Conservation (phyloP, 2,329 filamentous ascomycete species). For the Biscogniauxia marginata region DNA sequence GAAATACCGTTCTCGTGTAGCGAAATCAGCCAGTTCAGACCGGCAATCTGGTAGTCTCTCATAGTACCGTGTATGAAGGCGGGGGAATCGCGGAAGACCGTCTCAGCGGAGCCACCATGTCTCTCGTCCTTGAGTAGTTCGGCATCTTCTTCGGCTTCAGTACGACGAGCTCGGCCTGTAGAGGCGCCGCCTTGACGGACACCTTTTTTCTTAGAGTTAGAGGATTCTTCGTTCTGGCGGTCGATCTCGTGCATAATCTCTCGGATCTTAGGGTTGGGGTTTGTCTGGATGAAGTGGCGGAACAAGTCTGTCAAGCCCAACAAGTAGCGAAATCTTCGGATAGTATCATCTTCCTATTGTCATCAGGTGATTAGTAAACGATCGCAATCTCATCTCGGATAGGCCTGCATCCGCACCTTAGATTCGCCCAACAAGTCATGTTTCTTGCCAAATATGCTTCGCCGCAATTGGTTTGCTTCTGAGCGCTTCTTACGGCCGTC, state of each 20-base stretch:
- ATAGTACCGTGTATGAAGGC: slow-evolving; percentile 84
- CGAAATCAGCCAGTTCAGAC: slow-evolving; percentile 96
- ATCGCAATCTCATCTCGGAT: slow-evolving; percentile 6
- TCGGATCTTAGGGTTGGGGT: slow-evolving; percentile 90
- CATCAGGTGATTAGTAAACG: slow-evolving; percentile 36
- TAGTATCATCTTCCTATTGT: slow-evolving; percentile 80
- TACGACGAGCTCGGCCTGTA: slow-evolving; percentile 76
- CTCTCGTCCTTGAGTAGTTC: slow-evolving; percentile 87
- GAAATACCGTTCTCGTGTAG: slow-evolving; percentile 98
- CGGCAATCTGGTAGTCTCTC: slow-evolving; percentile 95
- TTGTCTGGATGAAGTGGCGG: slow-evolving; percentile 97
- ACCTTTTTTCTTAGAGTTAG: slow-evolving; percentile 69
- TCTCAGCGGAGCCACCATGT: slow-evolving; percentile 79
- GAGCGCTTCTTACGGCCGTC: slow-evolving; percentile 85
- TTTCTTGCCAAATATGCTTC: slow-evolving; percentile 92
- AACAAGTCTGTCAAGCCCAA: slow-evolving; percentile 95
- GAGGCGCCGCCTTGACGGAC: slow-evolving; percentile 81
- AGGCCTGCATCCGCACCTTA: slow-evolving; percentile 59
- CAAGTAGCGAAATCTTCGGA: slow-evolving; percentile 90
- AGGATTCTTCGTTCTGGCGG: slow-evolving; percentile 78
- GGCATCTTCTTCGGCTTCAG: slow-evolving; percentile 96
- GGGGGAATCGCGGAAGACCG: slow-evolving; percentile 91
- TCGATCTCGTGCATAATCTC: slow-evolving; percentile 95
- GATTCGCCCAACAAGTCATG: slow-evolving; percentile 89
- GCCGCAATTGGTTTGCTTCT: slow-evolving; percentile 84